Conservation (phyloP, 2,329 filamentous ascomycete species). For the Ascosphaera apis region DNA sequence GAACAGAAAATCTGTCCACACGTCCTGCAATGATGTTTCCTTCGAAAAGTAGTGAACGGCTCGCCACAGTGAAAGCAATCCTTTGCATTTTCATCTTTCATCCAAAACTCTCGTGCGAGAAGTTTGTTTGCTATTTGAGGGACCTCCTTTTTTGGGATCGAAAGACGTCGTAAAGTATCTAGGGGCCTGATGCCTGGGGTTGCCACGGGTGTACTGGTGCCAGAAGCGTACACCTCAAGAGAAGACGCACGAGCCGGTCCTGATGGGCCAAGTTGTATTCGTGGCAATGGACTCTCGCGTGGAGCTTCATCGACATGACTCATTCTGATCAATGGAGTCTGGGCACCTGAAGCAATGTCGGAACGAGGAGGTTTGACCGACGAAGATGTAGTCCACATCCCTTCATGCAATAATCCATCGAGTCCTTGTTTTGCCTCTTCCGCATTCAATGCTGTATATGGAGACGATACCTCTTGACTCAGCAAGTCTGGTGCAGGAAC, state of each 20-base stretch:
- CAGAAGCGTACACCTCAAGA: not conserved
- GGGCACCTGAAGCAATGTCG: not conserved
- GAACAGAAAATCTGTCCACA: slow-evolving; percentile 98
- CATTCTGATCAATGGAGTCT: not conserved
- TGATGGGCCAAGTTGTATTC: not conserved
- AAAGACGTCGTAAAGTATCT: slow-evolving; percentile 5
- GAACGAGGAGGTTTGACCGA: not conserved
- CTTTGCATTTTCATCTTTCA: slow-evolving; percentile 95
- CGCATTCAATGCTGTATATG: not conserved
- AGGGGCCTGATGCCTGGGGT: not conserved
- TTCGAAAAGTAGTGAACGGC: slow-evolving; percentile 74
- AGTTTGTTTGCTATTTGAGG: slow-evolving; percentile 62
- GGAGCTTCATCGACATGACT: not conserved
- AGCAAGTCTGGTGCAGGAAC: not conserved
- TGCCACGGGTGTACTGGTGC: not conserved
- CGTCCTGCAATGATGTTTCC: slow-evolving; percentile 84
- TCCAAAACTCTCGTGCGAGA: slow-evolving; percentile 91
- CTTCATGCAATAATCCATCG: not conserved
- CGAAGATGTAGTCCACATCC: not conserved
- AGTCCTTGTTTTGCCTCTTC: not conserved
- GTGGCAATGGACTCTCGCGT: too few relatives aligned
- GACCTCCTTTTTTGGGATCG: slow-evolving; percentile 15
- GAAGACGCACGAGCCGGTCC: not conserved
- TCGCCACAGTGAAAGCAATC: slow-evolving; percentile 87
- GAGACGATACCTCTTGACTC: not conserved